Evolutionary conservation across 768 basidiomycete species (phyloP).

Genomic region (Scleroderma bovista): DNA sequence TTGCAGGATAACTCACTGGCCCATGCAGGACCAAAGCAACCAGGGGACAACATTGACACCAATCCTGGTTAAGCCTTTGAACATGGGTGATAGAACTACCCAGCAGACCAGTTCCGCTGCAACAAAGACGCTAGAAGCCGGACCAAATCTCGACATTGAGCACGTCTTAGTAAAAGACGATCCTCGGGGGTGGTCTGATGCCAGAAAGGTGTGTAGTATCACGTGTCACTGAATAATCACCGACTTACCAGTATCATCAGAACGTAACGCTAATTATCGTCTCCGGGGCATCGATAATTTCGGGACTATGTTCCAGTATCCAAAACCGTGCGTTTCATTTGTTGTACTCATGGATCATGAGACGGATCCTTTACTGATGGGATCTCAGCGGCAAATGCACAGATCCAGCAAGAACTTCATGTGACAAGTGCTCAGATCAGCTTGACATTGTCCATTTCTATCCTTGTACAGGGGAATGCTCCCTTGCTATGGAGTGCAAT

Average conservation of each 20-base stretch:
- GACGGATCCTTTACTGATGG: background rate
- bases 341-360: background rate
- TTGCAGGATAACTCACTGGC: no score
- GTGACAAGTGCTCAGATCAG: slow-evolving; percentile 61
- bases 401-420: slow-evolving; percentile 57
- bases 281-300: slow-evolving; percentile 25
- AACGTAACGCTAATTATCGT: slow-evolving; percentile 17
- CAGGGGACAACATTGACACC: background rate
- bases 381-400: slow-evolving; percentile 54
- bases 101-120: background rate
- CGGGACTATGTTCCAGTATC: slow-evolving; percentile 22
- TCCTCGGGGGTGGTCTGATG: slow-evolving; percentile 53
- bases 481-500: slow-evolving; percentile 28
- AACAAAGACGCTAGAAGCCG: background rate
- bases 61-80: no score
- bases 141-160: slow-evolving; percentile 29
- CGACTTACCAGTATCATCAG: slow-evolving; percentile 3
- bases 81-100: background rate
- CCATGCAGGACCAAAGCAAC: background rate
- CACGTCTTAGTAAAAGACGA: slow-evolving; percentile 49
- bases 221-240: background rate
- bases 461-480: slow-evolving; percentile 61
- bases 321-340: slow-evolving; percentile 22
- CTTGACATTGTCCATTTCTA: slow-evolving; percentile 64
- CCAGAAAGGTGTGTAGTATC: slow-evolving; percentile 44